phyloP scores from a whole-genome alignment of 805 yeast species.

The Hanseniaspora mollemarum region DNA sequence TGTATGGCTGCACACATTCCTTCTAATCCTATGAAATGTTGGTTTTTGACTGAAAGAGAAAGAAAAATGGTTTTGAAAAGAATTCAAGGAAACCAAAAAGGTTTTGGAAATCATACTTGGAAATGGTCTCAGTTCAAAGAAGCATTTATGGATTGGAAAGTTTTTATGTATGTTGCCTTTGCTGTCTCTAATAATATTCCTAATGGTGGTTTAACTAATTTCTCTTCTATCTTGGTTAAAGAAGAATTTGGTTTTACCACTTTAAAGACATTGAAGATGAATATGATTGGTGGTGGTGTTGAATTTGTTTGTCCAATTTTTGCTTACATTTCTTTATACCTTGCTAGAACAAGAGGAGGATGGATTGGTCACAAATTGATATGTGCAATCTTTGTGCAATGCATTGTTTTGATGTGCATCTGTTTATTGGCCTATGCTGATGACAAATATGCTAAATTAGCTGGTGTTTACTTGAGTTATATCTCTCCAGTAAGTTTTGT shows the following conservation, averaged over 20 bases:
- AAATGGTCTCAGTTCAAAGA: conserved; percentile 45
- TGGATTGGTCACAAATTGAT: conserved; percentile 24
- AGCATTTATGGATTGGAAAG: conserved; percentile 39
- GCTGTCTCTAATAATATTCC: conserved; percentile 37
- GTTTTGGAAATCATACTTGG: conserved; percentile 46
- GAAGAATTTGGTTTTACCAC: conserved; percentile 36
- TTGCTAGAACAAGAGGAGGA: conserved; percentile 19
- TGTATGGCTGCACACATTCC: conserved; percentile 42
- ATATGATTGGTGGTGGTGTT: conserved; percentile 39
- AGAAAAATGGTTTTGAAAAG: conserved; percentile 40
- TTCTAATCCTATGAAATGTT: conserved; percentile 43
- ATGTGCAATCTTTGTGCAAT: conserved; percentile 29
- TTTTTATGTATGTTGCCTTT: conserved; percentile 38
- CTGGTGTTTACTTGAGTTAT: conserved; percentile 32
- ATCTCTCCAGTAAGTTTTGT: conserved; percentile 32
- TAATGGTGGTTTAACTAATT: conserved; percentile 46
- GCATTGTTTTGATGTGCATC: conserved; percentile 28
- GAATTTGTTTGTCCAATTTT: conserved; percentile 32
- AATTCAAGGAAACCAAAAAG: conserved; percentile 45
- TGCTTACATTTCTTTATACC: conserved; percentile 23
- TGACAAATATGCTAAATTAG: conserved; percentile 30
- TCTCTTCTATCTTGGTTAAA: conserved; percentile 36
- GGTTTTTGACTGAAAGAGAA: conserved; percentile 39
- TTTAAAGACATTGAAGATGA: conserved; percentile 34
- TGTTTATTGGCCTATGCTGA: conserved; percentile 37